A percentile compares a stretch with the other conserved stretches of the same genome.
These are phyloP conservation scores for Phytophthora melonis DNA, from an alignment of 352 stramenopile genomes.

Conservation along the genomic window DNA sequence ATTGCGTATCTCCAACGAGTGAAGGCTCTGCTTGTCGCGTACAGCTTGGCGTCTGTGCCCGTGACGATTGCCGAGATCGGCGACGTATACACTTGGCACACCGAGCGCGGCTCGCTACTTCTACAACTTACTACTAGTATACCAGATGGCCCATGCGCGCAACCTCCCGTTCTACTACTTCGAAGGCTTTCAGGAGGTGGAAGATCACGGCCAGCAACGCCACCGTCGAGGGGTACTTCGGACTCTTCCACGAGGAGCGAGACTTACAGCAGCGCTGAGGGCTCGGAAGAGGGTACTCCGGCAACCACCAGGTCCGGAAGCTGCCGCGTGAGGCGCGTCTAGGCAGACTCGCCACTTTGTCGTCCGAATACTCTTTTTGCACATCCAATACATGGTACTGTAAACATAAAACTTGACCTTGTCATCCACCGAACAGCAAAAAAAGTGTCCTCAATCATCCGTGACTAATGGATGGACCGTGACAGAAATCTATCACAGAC, in stretches of 20 bases:
- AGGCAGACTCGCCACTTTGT: neutral
- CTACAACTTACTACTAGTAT: constrained; percentile 68
- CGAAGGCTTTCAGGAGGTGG: constrained; percentile 72
- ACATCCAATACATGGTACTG: too few species aligned
- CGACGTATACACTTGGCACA: constrained; percentile 64
- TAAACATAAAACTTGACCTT: neutral
- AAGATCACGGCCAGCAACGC: constrained; percentile 49
- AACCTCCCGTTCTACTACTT: constrained; percentile 80
- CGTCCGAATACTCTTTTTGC: neutral
- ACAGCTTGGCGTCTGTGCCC: constrained; percentile 43
- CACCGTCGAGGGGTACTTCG: constrained; percentile 72
- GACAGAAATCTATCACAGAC: neutral
- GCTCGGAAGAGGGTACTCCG: neutral
- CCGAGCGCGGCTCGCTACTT: constrained; percentile 68
- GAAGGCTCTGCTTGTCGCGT: constrained; percentile 39
- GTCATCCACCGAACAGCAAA: too few species aligned
- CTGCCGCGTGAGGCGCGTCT: constrained; percentile 12
- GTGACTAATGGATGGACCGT: neutral
- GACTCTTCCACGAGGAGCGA: constrained; percentile 62
- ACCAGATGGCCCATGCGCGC: constrained; percentile 44
- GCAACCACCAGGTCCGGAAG: constrained; percentile 5
- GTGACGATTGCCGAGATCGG: constrained; percentile 77
- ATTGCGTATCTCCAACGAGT: constrained; percentile 56
- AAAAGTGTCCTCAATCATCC: too few species aligned
- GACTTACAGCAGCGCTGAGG: neutral